A percentile compares a stretch with the other conserved stretches of the same genome.
These are phyloP conservation scores for Colletotrichum tofieldiae DNA, from an alignment of 2,329 filamentous ascomycete genomes.

Conservation along the genomic window DNA sequence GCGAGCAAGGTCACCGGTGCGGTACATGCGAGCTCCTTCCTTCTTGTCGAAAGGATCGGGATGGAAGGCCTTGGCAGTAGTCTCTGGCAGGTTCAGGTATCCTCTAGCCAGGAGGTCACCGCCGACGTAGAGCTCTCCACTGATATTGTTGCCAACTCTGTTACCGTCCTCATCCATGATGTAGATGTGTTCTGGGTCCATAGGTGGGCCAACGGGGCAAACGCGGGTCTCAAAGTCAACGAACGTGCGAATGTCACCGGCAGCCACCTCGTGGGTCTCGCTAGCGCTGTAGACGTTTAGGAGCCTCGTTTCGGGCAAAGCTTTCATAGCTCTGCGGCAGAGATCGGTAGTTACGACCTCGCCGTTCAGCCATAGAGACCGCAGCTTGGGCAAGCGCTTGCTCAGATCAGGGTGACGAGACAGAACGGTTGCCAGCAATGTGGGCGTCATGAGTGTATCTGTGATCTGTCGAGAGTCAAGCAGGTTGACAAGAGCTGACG, in stretches of 20 bases:
- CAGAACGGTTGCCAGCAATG: constrained; percentile 81
- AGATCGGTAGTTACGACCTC: constrained; percentile 87
- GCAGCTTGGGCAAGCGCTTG: constrained; percentile 74
- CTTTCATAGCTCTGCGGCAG: constrained; percentile 76
- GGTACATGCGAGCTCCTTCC: constrained; percentile 79
- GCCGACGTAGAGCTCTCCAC: constrained; percentile 83
- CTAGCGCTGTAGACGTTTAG: constrained; percentile 88
- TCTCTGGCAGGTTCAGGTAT: constrained; percentile 86
- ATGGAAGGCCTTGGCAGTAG: constrained; percentile 80
- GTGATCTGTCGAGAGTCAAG: constrained; percentile 78
- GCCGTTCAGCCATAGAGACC: constrained; percentile 84
- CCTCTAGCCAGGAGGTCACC: constrained; percentile 82
- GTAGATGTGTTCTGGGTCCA: constrained; percentile 79
- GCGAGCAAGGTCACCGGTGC: constrained; percentile 80
- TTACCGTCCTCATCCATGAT: constrained; percentile 80
- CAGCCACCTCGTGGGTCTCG: constrained; percentile 86
- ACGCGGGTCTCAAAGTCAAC: constrained; percentile 74
- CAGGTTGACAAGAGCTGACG: constrained; percentile 79
- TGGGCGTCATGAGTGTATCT: constrained; percentile 88
- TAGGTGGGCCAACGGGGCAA: constrained; percentile 81
- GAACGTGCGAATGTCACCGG: constrained; percentile 81
- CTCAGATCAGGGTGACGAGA: constrained; percentile 78
- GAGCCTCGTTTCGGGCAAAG: constrained; percentile 78
- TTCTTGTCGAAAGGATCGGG: constrained; percentile 74
- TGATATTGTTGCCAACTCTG: constrained; percentile 72